These are phyloP conservation scores for Ceratobasidium theobromae DNA, from an alignment of 1,284 basidiomycete species.

Conservation along the genomic window DNA sequence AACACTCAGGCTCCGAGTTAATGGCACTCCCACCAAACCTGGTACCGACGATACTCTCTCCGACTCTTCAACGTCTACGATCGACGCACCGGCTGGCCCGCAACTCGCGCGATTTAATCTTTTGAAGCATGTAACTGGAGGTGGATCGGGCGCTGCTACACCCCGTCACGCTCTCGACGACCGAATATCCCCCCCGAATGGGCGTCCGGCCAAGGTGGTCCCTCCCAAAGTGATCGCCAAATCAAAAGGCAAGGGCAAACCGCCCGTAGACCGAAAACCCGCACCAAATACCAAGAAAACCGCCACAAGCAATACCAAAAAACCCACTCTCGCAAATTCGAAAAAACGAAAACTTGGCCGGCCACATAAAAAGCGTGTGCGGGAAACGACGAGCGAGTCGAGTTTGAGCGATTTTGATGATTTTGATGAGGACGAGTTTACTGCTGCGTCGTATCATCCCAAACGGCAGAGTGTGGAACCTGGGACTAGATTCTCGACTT, in stretches of 20 bases:
- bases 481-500: conserved; percentile 1
- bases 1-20: conserved; percentile 4
- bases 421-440: conserved; percentile 24
- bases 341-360: conserved; percentile 28
- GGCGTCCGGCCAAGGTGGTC: neutral
- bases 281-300: neutral
- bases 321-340: neutral
- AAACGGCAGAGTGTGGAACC: neutral
- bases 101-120: conserved; percentile 19
- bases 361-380: conserved; percentile 23
- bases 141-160: neutral
- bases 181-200: conserved; percentile 16
- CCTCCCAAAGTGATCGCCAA: conserved; percentile 28
- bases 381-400: conserved; percentile 27
- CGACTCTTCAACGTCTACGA: conserved; percentile 8
- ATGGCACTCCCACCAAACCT: neutral
- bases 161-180: conserved; percentile 21
- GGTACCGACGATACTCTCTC: conserved; percentile 7
- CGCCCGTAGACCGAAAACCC: conserved; percentile 6
- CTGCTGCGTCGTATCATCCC: neutral
- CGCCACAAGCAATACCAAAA: neutral
- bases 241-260: conserved; percentile 23
- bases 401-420: conserved; percentile 26
- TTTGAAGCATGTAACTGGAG: neutral
- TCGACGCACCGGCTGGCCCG: conserved; percentile 18